Conservation (phyloP, 176 grass and related monocot species). For the Carex scoparia region DNA sequence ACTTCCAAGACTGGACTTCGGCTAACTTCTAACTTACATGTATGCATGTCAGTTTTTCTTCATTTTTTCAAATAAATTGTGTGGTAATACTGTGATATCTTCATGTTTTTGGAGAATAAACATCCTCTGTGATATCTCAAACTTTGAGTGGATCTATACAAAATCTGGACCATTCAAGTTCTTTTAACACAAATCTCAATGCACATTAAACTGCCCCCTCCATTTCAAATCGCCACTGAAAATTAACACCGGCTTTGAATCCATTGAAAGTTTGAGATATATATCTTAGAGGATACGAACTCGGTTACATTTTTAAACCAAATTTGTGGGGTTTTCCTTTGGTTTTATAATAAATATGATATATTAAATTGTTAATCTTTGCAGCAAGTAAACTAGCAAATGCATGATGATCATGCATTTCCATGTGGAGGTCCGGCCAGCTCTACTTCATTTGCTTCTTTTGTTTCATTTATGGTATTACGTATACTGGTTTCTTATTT, state of each 20-base stretch:
- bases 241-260: too few species aligned
- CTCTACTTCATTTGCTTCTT: not conserved
- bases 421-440: not conserved
- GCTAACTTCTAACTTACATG: not conserved
- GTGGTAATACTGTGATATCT: too few species aligned
- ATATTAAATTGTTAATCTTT: not conserved
- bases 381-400: not conserved
- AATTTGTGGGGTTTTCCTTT: too few species aligned
- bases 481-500: not conserved
- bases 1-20: conserved; percentile 1
- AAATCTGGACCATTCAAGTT: too few species aligned
- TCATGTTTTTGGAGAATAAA: too few species aligned
- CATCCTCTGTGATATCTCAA: too few species aligned
- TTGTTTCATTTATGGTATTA: not conserved
- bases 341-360: not conserved
- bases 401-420: not conserved
- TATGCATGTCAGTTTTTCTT: not conserved
- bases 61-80: not conserved
- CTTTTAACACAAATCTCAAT: too few species aligned
- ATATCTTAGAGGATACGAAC: too few species aligned
- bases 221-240: too few species aligned
- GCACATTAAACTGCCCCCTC: too few species aligned
- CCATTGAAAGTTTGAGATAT: too few species aligned
- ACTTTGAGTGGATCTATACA: too few species aligned
- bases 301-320: not conserved